These are phyloP conservation scores for Moricandia moricandioides DNA, from an alignment of 345 rosid species.

Conservation along the genomic window DNA sequence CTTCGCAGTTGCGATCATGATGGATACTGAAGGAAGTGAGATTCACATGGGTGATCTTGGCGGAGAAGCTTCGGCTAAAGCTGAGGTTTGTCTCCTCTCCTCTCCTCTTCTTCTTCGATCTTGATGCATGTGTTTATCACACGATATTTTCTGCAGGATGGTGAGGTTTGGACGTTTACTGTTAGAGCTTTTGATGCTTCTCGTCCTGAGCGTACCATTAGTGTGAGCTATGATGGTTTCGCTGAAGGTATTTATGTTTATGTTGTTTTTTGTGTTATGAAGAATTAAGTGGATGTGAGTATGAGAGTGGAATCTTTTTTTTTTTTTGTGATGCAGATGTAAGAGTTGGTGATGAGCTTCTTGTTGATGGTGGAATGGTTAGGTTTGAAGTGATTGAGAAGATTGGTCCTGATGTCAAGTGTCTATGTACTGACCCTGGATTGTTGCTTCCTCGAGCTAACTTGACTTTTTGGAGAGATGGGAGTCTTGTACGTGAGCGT, in stretches of 20 bases:
- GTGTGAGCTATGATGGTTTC: conserved; percentile 93
- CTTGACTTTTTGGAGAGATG: conserved; percentile 98
- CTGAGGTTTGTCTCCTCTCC: conserved; percentile 55
- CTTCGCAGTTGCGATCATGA: conserved; percentile 94
- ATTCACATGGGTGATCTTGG: conserved; percentile 99
- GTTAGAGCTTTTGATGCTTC: conserved; percentile 78
- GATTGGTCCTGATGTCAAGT: conserved; percentile 97
- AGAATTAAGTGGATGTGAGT: neutral
- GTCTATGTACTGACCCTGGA: conserved; percentile 92
- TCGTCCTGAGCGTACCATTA: conserved; percentile 76
- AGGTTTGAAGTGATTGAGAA: conserved; percentile 95
- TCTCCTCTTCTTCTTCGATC: neutral
- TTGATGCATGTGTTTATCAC: neutral
- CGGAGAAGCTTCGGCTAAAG: conserved; percentile 77
- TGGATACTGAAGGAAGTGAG: conserved; percentile 99
- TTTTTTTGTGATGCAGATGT: conserved; percentile 56
- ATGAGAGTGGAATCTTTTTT: neutral
- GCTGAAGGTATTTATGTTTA: conserved; percentile 67
- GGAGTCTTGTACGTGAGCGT: conserved; percentile 92
- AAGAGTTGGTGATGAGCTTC: conserved; percentile 85
- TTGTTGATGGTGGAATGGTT: conserved; percentile 99
- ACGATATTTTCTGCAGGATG: conserved; percentile 52
- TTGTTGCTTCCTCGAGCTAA: conserved; percentile 95
- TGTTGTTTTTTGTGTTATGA: neutral
- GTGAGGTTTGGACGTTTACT: conserved; percentile 94